A percentile compares a stretch with the other conserved stretches of the same genome.
phyloP scores from a whole-genome alignment of 768 basidiomycete genomes.

The Boletellus emodensis region DNA sequence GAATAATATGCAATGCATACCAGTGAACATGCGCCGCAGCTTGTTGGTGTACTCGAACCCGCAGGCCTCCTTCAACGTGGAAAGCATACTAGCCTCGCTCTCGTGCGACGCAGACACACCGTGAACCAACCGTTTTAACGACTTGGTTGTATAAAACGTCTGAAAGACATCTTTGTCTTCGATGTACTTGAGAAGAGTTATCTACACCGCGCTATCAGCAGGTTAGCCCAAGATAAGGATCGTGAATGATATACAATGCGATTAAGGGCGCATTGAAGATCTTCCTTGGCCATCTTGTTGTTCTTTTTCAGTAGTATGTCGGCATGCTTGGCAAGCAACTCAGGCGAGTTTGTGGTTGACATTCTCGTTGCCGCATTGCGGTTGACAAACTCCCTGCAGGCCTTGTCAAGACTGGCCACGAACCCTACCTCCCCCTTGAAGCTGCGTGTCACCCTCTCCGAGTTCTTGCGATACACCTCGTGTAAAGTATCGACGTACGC shows the following conservation, averaged over 20 bases:
- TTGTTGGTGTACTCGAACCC: constrained; percentile 98
- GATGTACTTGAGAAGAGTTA: constrained; percentile 97
- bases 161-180: constrained; percentile 99
- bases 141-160: constrained; percentile 91
- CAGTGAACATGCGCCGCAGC: constrained; percentile 94
- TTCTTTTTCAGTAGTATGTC: constrained; percentile 88
- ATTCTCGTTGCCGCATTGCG: constrained; percentile 83
- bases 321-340: constrained; percentile 87
- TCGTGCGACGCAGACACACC: constrained; percentile 92
- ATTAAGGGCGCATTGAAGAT: constrained; percentile 84
- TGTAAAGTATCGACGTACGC: constrained; percentile 91
- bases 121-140: constrained; percentile 89
- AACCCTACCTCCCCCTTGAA: constrained; percentile 94
- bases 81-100: constrained; percentile 96
- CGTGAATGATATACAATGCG: constrained; percentile 63
- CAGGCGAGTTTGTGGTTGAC: constrained; percentile 82
- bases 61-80: constrained; percentile 93
- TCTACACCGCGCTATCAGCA: constrained; percentile 45
- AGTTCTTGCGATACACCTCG: constrained; percentile 89
- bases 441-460: constrained; percentile 80
- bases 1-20: constrained; percentile 35
- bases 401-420: constrained; percentile 89
- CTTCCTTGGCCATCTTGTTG: constrained; percentile 91
- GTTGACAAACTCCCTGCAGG: constrained; percentile 94
- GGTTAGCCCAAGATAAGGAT: background rate